Evolutionary conservation across 371 early-diverging fungal species (phyloP).

Genomic region (Dichotomocladium elegans): DNA sequence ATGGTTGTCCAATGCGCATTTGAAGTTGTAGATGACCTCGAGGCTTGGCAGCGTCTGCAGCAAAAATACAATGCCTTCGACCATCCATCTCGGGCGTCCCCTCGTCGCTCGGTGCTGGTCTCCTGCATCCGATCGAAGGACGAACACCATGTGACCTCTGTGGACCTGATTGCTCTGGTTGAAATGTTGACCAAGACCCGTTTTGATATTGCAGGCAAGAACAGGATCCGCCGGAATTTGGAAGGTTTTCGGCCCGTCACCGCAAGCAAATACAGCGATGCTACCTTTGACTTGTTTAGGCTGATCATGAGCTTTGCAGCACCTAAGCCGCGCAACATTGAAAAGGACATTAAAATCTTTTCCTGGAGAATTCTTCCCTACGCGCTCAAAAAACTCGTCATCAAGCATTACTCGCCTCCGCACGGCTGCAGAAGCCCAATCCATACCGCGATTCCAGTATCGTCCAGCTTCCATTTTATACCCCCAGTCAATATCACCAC

Average conservation of each 20-base stretch:
- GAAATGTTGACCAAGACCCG: conserved; percentile 67
- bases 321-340: conserved; percentile 84
- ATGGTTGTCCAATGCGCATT: too few species aligned
- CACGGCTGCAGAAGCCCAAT: too few species aligned
- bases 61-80: too few species aligned
- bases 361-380: conserved; percentile 66
- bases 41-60: too few species aligned
- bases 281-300: conserved; percentile 71
- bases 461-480: too few species aligned
- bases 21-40: too few species aligned
- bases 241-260: conserved; percentile 79
- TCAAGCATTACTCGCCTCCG: conserved; percentile 51
- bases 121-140: conserved; percentile 81
- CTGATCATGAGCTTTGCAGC: conserved; percentile 76
- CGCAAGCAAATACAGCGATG: conserved; percentile 67
- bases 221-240: conserved; percentile 79
- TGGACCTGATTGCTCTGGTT: conserved; percentile 72
- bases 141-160: conserved; percentile 76
- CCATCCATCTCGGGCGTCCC: too few species aligned
- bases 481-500: too few species aligned
- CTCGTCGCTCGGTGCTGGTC: too few species aligned
- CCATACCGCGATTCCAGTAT: too few species aligned
- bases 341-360: conserved; percentile 85
- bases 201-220: conserved; percentile 82
- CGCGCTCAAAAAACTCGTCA: conserved; percentile 67